A percentile compares a stretch with the other conserved stretches of the same genome.
These are phyloP conservation scores for Syzygium grande DNA, from an alignment of 345 rosid species.

Conservation along the genomic window DNA sequence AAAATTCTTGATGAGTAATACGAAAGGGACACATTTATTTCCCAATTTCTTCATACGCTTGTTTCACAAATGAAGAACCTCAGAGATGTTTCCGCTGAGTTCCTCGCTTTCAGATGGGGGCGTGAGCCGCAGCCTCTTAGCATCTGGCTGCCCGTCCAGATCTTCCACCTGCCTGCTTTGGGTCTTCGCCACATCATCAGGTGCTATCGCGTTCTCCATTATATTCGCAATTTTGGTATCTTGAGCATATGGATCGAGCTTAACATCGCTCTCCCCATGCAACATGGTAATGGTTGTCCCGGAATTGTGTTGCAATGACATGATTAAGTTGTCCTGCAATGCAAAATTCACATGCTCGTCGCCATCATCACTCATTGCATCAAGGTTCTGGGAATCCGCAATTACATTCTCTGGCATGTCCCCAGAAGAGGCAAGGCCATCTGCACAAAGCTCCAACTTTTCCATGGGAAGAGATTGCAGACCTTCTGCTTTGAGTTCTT, in stretches of 20 bases:
- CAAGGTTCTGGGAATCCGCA: constrained; percentile 7
- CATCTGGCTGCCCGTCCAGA: constrained; percentile 32
- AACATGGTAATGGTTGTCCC: neutral
- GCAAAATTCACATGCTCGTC: constrained; percentile 1
- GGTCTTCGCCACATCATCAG: neutral
- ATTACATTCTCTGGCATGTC: constrained; percentile 20
- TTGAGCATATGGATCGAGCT: neutral
- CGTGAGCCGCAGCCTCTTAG: constrained; percentile 49
- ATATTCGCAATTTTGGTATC: neutral
- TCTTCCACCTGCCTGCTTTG: constrained; percentile 1
- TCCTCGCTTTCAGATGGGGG: constrained; percentile 18
- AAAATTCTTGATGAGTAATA: neutral
- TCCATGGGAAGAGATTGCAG: constrained; percentile 15
- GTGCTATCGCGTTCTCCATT: neutral
- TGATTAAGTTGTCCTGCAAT: neutral
- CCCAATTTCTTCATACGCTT: neutral
- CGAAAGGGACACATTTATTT: neutral
- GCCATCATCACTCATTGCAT: constrained; percentile 3
- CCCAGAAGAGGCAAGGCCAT: constrained; percentile 5
- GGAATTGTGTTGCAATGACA: neutral
- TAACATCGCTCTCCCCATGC: neutral
- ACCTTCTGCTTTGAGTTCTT: constrained; percentile 9
- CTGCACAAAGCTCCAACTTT: constrained; percentile 4
- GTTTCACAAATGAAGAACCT: constrained; percentile 19
- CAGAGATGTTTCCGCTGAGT: constrained; percentile 1